A percentile compares a stretch with the other conserved stretches of the same genome.
Conservation (phyloP, 768 basidiomycete genomes). For the Lentinula lateritia region DNA sequence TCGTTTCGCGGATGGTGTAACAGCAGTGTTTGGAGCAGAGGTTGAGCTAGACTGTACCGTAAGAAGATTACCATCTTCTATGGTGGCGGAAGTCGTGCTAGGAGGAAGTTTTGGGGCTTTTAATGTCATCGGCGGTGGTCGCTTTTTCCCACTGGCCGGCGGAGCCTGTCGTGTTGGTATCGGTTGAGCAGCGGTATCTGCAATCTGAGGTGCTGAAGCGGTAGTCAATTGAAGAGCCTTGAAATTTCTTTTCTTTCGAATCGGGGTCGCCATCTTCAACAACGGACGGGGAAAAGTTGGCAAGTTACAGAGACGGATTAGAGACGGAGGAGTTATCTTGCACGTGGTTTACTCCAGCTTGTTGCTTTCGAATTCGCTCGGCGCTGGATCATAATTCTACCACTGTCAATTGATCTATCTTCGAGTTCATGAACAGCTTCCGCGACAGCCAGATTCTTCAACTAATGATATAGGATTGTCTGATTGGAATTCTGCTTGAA, state of each 20-base stretch:
- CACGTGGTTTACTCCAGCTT: not conserved
- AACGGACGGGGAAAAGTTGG: not conserved
- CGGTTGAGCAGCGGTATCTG: slow-evolving; percentile 25
- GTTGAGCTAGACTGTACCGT: slow-evolving; percentile 42
- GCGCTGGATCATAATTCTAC: too few relatives aligned
- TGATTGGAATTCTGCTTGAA: too few relatives aligned
- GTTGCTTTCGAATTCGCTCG: too few relatives aligned
- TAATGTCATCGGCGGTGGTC: slow-evolving; percentile 80
- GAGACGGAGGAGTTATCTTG: not conserved
- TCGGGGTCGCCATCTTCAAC: slow-evolving; percentile 45
- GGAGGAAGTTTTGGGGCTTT: slow-evolving; percentile 62
- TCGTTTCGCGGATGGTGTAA: slow-evolving; percentile 47
- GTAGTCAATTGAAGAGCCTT: slow-evolving; percentile 67
- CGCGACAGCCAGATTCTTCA: too few relatives aligned
- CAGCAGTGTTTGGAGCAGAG: slow-evolving; percentile 48
- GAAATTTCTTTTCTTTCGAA: slow-evolving; percentile 91
- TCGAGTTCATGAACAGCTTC: too few relatives aligned
- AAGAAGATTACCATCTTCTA: slow-evolving; percentile 40
- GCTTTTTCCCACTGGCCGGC: slow-evolving; percentile 51
- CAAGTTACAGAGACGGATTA: not conserved
- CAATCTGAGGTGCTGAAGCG: slow-evolving; percentile 9
- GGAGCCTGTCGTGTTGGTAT: slow-evolving; percentile 46
- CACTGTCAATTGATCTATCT: too few relatives aligned
- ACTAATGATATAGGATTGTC: too few relatives aligned
- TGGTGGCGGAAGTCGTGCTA: slow-evolving; percentile 17